Percentiles rank a stretch among this genome's conserved stretches.
Evolutionary conservation across 2,329 filamentous ascomycete genomes (phyloP).

Genomic region (Talaromyces sp.): DNA sequence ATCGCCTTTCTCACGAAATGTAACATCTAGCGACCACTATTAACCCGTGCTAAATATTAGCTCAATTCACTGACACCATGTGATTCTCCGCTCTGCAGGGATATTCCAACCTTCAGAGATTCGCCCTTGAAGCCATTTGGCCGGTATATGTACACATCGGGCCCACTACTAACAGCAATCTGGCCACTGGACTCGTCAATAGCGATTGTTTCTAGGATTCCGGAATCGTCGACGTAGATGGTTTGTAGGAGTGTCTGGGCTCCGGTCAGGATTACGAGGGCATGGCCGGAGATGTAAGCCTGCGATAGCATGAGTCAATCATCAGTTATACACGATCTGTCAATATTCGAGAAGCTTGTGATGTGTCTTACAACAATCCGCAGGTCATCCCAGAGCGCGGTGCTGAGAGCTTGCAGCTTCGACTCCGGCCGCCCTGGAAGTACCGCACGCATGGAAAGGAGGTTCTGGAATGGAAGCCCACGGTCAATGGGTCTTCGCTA

Average conservation of each 20-base stretch:
- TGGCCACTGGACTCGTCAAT: conserved; percentile 81
- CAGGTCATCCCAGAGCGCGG: conserved; percentile 67
- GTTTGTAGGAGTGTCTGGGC: conserved; percentile 77
- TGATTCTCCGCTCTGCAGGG: background rate
- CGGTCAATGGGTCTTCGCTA: conserved; percentile 20
- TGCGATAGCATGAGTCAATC: conserved; percentile 34
- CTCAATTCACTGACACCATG: background rate
- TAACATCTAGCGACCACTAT: conserved; percentile 59
- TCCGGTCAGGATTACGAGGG: conserved; percentile 75
- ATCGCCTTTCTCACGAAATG: conserved; percentile 44
- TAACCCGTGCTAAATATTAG: conserved; percentile 1
- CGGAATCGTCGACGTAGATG: conserved; percentile 74
- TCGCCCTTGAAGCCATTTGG: conserved; percentile 69
- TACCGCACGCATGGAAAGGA: conserved; percentile 68
- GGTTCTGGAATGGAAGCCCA: conserved; percentile 23
- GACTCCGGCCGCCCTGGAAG: conserved; percentile 74
- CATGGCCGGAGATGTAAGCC: conserved; percentile 87
- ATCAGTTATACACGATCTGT: conserved; percentile 1
- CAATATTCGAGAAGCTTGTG: conserved; percentile 1
- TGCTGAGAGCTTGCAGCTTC: conserved; percentile 72
- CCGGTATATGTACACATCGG: conserved; percentile 70
- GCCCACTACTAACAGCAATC: conserved; percentile 70
- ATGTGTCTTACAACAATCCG: conserved; percentile 63
- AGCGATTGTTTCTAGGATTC: conserved; percentile 68
- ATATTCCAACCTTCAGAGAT: conserved; percentile 61